Conservation (phyloP, 192 early-diverging fungal species). For the Rhizophagus clarus region DNA sequence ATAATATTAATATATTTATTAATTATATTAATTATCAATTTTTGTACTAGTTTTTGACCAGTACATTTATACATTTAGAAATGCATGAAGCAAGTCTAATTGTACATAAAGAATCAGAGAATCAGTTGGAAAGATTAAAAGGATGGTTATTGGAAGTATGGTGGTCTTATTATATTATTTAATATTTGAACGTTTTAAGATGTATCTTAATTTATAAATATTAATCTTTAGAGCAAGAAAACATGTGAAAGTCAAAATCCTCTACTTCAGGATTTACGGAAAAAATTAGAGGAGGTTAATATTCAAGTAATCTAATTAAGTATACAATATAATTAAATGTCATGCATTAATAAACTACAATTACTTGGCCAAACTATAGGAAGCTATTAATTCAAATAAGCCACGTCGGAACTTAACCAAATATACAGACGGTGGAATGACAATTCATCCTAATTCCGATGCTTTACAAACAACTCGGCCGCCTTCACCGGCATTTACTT, state of each 20-base stretch:
- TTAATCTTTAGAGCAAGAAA: conserved; percentile 34
- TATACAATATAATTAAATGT: too few relatives aligned
- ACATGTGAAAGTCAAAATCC: conserved; percentile 37
- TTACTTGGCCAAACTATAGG: background rate
- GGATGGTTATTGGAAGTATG: conserved; percentile 42
- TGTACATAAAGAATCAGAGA: conserved; percentile 38
- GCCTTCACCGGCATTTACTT: background rate
- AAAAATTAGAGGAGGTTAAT: conserved; percentile 35
- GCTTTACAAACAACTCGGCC: background rate
- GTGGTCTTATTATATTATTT: conserved; percentile 11
- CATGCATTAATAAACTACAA: too few relatives aligned
- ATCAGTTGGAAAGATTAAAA: conserved; percentile 42
- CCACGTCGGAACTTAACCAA: background rate
- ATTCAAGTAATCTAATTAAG: background rate
- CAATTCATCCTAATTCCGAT: background rate
- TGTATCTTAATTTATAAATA: background rate
- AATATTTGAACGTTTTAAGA: background rate
- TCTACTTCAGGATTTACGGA: conserved; percentile 31
- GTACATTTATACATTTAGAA: conserved; percentile 44
- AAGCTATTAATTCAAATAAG: conserved; percentile 15
- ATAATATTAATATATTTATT: background rate
- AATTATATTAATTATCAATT: too few relatives aligned
- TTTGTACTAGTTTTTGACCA: conserved; percentile 50
- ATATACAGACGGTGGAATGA: conserved; percentile 3
- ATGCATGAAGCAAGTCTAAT: conserved; percentile 38